Evolutionary conservation across 345 rosid species (phyloP), one percentile per base, ranked within the genome.

Genomic region (Eucalyptus regnans): DNA sequence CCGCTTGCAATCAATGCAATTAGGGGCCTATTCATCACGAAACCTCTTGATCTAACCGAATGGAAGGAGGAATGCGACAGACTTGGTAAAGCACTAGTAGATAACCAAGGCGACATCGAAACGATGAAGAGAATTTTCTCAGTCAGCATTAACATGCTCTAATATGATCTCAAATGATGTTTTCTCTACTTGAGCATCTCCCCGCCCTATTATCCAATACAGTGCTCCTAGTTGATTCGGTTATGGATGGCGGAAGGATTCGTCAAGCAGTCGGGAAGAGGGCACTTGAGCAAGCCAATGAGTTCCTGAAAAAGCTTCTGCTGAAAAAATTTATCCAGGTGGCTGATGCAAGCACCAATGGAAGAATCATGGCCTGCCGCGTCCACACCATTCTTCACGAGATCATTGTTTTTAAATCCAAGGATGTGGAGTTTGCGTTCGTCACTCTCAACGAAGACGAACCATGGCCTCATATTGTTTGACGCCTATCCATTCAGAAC

Each of bases 221-320:
- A 90, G 49, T 86, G 62, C 5, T 52, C 48, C 87, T 89, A 89
- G 88, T 86, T 93, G 58, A 66, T 93, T 86, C 90, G 94, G 11
- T 51, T 94, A 50, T 94, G 95, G 94, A 91, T 89, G 13, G 93
- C 94, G 0, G 94, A 93, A 85, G 93, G 94, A 31, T 93, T 94
- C 46, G 91, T 94, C 27, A 90, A 88, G 90, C 85, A 41, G 41
- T 91, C 87, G 90, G 87, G 83, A 92, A 93, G 20, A 91, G 86
- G 90, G 88, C 91, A 29, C 66, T 46, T 7, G 94, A 94, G 88
- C 93, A 94, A 87, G 95, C 92, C 5, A 90, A 92, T 83, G 92
- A 86, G 23, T 94, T 91, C 93, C 89, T 94, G 56, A 83, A 81
- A 43, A 91, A 91, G 90, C 94, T 94, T 84, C n/a, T 92, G 66